These are phyloP conservation scores for Acephala macrosclerotiorum DNA, from an alignment of 2,329 filamentous ascomycete species.

Conservation along the genomic window DNA sequence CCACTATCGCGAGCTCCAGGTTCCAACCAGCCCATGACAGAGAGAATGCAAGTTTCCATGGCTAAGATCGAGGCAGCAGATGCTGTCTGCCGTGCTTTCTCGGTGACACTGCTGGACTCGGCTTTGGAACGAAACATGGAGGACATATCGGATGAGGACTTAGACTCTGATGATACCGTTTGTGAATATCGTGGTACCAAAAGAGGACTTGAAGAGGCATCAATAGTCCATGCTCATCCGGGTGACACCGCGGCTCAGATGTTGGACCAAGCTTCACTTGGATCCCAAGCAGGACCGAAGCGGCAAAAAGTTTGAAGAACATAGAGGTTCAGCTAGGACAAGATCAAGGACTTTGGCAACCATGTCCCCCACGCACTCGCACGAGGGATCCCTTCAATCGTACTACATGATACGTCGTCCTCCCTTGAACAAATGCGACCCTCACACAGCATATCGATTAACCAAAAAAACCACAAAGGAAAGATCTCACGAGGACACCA, in stretches of 20 bases:
- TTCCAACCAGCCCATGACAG: not conserved
- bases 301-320: not conserved
- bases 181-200: not conserved
- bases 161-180: not conserved
- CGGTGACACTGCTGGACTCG: not conserved
- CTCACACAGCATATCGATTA: not conserved
- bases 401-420: not conserved
- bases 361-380: not conserved
- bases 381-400: not conserved
- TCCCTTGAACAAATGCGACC: not conserved
- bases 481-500: conserved; percentile 5
- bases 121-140: not conserved
- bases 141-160: conserved; percentile 2
- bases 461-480: not conserved
- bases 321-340: not conserved
- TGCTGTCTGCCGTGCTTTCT: conserved; percentile 2
- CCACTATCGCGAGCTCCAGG: too few relatives aligned
- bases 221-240: not conserved
- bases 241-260: not conserved
- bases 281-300: not conserved
- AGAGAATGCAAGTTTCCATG: not conserved
- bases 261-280: not conserved
- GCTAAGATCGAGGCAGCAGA: conserved; percentile 12
- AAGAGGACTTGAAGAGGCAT: not conserved
- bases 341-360: not conserved